Conservation (phyloP, 2,329 filamentous ascomycete species). For the Exophiala sideris region DNA sequence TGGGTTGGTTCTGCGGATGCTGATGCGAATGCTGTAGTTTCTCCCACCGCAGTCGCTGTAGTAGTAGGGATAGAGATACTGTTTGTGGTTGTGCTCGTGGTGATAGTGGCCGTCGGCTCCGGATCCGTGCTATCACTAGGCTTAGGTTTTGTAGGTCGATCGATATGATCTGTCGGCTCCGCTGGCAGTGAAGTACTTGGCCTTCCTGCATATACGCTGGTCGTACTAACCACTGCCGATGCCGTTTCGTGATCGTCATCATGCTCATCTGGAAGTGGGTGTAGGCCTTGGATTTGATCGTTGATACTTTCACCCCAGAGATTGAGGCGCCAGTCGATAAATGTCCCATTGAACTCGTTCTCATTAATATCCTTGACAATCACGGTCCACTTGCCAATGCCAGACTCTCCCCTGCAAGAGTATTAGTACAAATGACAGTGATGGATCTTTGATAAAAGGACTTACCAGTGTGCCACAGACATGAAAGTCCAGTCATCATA, state of each 20-base stretch:
- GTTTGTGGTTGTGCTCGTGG: slow-evolving; percentile 23
- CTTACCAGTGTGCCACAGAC: slow-evolving; percentile 92
- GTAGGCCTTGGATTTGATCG: slow-evolving; percentile 64
- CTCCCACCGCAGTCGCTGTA: slow-evolving; percentile 28
- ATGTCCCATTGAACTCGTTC: slow-evolving; percentile 73
- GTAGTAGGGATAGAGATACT: slow-evolving; percentile 34
- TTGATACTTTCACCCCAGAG: slow-evolving; percentile 90
- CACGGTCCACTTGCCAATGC: slow-evolving; percentile 85
- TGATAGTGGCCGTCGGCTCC: slow-evolving; percentile 27
- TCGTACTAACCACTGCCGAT: slow-evolving; percentile 59
- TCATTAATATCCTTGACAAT: slow-evolving; percentile 78
- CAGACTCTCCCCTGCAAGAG: slow-evolving; percentile 71
- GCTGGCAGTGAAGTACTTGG: slow-evolving; percentile 45
- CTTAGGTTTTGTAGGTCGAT: slow-evolving; percentile 63
- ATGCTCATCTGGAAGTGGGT: slow-evolving; percentile 77
- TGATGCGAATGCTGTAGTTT: too few species aligned
- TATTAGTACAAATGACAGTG: slow-evolving; percentile 33
- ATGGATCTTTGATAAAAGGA: slow-evolving; percentile 9
- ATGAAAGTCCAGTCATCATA: slow-evolving; percentile 99
- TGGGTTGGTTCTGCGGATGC: slow-evolving; percentile 26
- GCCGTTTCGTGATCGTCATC: slow-evolving; percentile 73
- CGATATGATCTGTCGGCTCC: slow-evolving; percentile 61
- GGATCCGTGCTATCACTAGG: slow-evolving; percentile 37
- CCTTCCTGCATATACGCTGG: slow-evolving; percentile 51
- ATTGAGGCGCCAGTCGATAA: slow-evolving; percentile 89